Base-by-base conservation (phyloP, 495 filamentous ascomycete genomes). In the Neurospora sp. region DNA sequence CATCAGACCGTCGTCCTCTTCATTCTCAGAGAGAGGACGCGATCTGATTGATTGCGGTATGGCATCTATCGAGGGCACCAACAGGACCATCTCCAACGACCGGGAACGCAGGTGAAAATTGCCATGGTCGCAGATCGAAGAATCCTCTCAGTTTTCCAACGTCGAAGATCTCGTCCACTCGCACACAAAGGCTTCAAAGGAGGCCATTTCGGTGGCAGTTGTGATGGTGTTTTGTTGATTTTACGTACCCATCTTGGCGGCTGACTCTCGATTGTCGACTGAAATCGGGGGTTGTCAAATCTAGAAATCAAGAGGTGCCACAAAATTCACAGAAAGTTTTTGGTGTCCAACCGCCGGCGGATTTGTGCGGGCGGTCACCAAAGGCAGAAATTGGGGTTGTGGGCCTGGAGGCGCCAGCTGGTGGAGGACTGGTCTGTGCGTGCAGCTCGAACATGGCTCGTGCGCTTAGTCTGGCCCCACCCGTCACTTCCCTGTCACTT, bases 181-280 rank as follows among this genome's bases (percentile, higher is more conserved):
- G 83, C 82, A 84, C 81, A 83, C 80, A 75, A 77, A 81, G 77
- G 77, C 78, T 78, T 77, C 72, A 75, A 73, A 73, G 76, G 76
- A 79, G 77, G 35, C 65, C 40, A 71, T 46, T 65, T 71, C 70
- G 69, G 70, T 68, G 27, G 53, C 53, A 65, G 53, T 65, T 65
- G 53, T 61, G 53, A 61, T 61, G 53, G 53, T 65, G 53, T 75
- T 72, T 22, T 73, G 74, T 18, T 72, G 22, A 10, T 73, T 68
- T 75, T 77, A 86, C 84, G 80, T 86, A 86, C 84, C 84, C 84
- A 86, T 86, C 83, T 80, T 86, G 81, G 81, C 80, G 81, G 76
- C 31, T 81, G 80, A 78, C 81, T 80, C 74, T 76, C 44, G 79
- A 81, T 80, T 79, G 80, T 74, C 76, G 75, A 75, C 76, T 73